Evolutionary conservation across 108 stramenopile species (phyloP), one percentile per base, ranked within the genome.

Genomic region (Skeletonema marinoi): DNA sequence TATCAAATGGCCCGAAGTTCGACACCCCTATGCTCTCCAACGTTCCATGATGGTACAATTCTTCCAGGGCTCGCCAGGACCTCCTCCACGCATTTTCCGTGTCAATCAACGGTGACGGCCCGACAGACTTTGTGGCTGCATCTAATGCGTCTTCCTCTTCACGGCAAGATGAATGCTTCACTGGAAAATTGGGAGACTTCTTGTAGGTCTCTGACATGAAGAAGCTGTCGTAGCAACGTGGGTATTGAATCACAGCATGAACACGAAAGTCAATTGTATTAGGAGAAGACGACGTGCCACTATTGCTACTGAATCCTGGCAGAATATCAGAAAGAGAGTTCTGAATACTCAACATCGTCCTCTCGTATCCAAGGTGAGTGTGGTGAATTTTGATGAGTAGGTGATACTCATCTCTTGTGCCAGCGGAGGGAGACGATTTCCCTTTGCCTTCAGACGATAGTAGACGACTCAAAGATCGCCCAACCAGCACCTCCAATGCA

Each of bases 311-410:
- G 16, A 41, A 6, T 56, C 51, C 59, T 8, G 78, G 78, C 16
- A 78, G 39, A 16, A 78, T 66, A 48, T 71, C 71, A 13, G 83
- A 71, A 9, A 96, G 42, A 1, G 88, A 88, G 30, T 85, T 78
- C 41, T 85, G 62, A 42, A 91, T 84, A 6, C 91, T 80, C 35
- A 86, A 32, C 35, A 81, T 83, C 10, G 94, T 96, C 59, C 94
- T 66, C 16, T 92, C 90, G 82, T 96, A 93, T 9, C 92, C 92
- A 17, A 96, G 50, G 71, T 96, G 87, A 10, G 92, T 96, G 64
- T 96, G 93, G 91, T 92, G 92, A 8, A 95, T 86, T 80, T 95
- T 95, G 64, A 92, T 92, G 16, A 92, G 81, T 7, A 95, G 83
- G 68, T 95, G 93, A 2, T 92, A 78, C 32, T 73, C 84, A 14